phyloP scores from a whole-genome alignment of 2,329 filamentous ascomycete species.

The Penicillium sp. region DNA sequence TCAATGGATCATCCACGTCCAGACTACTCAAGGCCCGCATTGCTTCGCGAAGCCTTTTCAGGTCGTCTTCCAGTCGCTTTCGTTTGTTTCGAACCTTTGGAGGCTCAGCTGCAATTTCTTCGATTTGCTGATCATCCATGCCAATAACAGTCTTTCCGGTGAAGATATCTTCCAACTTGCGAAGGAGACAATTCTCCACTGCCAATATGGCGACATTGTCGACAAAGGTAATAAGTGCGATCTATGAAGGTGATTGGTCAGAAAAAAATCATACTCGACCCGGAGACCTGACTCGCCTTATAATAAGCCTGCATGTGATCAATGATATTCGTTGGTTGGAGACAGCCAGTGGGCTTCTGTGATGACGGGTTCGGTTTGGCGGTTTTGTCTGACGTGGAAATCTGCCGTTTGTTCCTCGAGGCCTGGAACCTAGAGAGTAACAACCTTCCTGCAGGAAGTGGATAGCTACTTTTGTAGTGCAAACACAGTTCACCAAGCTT shows the following conservation, averaged over 20 bases:
- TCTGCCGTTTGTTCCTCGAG: constrained; percentile 1
- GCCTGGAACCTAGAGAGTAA: constrained; percentile 10
- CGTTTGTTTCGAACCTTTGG: constrained; percentile 14
- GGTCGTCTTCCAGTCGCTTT: constrained; percentile 14
- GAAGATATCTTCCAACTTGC: constrained; percentile 45
- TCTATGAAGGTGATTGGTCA: constrained; percentile 21
- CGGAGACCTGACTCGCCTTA: constrained; percentile 15
- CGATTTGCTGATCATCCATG: constrained; percentile 36
- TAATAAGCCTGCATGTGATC: constrained; percentile 30
- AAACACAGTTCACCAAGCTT: constrained; percentile 29
- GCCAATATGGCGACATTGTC: background rate
- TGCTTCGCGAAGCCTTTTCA: constrained; percentile 19
- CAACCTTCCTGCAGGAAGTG: constrained; percentile 20
- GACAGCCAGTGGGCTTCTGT: constrained; percentile 25
- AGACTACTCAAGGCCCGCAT: background rate
- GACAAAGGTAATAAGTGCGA: background rate
- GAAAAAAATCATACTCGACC: constrained; percentile 41
- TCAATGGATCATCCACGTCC: background rate
- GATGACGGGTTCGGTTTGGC: constrained; percentile 23
- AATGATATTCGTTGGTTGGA: constrained; percentile 35
- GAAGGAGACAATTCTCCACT: constrained; percentile 7
- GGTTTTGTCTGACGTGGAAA: background rate
- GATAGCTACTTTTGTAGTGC: constrained; percentile 24
- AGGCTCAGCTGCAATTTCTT: constrained; percentile 42
- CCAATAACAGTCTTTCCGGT: constrained; percentile 39